Conservation (phyloP, 164 flowering plant genomes). For the Chloranthus sessilifolius region DNA sequence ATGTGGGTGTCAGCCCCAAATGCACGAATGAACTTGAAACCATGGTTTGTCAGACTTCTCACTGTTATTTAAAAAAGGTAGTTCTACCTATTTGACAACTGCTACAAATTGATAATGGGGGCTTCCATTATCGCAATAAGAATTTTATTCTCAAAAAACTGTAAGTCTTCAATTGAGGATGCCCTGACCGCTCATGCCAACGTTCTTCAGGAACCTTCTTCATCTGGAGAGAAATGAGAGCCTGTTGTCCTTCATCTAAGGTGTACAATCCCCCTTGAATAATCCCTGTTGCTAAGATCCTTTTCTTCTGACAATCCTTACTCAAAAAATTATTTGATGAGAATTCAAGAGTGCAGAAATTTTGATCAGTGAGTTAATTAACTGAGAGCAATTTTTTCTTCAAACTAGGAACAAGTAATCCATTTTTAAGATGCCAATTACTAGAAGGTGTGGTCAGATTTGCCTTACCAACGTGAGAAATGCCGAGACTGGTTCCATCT, state of each 20-base stretch:
- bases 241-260: background rate
- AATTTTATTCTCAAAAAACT: background rate
- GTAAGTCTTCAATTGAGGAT: background rate
- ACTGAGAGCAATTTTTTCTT: background rate
- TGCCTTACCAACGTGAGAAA: constrained; percentile 2
- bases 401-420: background rate
- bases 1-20: background rate
- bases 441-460: background rate
- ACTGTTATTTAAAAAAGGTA: background rate
- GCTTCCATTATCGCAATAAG: background rate
- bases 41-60: background rate
- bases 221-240: background rate
- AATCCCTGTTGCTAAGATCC: background rate
- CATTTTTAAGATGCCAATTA: background rate
- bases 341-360: background rate
- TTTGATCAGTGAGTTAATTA: background rate
- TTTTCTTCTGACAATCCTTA: background rate
- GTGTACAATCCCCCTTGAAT: background rate
- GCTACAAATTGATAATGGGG: background rate
- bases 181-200: background rate
- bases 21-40: background rate
- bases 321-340: background rate
- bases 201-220: background rate
- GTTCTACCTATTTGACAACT: background rate
- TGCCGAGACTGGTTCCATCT: background rate